These are phyloP conservation scores for Beta macrorhiza DNA, from an alignment of 179 eudicot species.

Conservation along the genomic window DNA sequence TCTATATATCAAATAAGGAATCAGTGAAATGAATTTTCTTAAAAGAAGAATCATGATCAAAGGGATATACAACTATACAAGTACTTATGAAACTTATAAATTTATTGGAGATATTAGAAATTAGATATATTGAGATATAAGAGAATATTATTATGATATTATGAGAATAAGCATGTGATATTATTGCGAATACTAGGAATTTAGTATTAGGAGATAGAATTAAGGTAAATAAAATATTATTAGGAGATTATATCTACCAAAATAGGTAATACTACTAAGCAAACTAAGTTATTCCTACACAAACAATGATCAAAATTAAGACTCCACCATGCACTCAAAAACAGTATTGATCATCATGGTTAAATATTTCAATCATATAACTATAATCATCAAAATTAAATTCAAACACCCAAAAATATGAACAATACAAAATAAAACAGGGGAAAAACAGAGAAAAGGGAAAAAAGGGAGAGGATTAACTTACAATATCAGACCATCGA, in stretches of 20 bases:
- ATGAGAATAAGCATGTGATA: too few species aligned
- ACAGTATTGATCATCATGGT: not conserved
- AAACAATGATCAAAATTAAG: not conserved
- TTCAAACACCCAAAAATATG: not conserved
- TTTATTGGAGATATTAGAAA: too few species aligned
- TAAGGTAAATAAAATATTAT: not conserved
- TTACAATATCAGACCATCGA: slow-evolving; percentile 33
- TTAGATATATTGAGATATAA: too few species aligned
- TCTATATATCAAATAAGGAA: too few species aligned
- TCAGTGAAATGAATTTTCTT: too few species aligned
- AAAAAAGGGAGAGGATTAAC: not conserved
- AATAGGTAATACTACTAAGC: not conserved
- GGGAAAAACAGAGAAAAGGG: not conserved
- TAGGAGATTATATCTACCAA: not conserved
- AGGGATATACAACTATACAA: too few species aligned
- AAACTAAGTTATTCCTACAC: too few species aligned
- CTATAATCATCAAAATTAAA: not conserved
- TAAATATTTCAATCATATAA: not conserved
- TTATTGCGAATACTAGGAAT: too few species aligned
- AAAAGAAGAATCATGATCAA: too few species aligned
- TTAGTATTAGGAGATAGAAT: too few species aligned
- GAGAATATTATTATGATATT: too few species aligned
- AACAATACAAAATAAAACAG: not conserved
- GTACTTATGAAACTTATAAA: too few species aligned
- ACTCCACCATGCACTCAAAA: not conserved